phyloP scores from a whole-genome alignment of 1,284 basidiomycete genomes.

The Caloboletus firmus region DNA sequence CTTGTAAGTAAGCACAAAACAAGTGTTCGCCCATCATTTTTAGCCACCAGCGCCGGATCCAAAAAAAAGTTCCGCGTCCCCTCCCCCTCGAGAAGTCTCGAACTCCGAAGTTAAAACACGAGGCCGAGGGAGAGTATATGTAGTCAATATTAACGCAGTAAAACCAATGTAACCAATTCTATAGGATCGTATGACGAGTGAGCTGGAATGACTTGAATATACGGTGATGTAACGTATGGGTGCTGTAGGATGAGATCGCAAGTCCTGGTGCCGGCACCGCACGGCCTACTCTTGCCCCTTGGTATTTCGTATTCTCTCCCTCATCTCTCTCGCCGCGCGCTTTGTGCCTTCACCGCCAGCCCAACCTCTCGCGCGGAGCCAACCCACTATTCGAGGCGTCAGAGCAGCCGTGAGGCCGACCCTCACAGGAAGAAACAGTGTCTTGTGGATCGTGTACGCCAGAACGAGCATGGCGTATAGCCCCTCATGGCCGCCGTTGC shows the following conservation, averaged over 20 bases:
- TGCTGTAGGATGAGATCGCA: background rate
- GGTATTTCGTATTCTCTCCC: constrained; percentile 43
- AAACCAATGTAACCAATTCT: background rate
- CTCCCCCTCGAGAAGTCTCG: background rate
- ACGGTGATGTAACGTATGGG: constrained; percentile 16
- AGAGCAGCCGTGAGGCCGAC: constrained; percentile 87
- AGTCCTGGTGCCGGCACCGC: background rate
- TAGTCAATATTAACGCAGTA: background rate
- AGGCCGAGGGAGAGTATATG: background rate
- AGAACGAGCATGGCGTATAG: constrained; percentile 90
- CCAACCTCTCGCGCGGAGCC: constrained; percentile 77
- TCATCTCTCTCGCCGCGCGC: constrained; percentile 63
- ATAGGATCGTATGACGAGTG: background rate
- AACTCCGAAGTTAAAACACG: background rate
- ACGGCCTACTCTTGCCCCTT: constrained; percentile 11
- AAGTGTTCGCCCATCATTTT: constrained; percentile 10
- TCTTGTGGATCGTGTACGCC: constrained; percentile 97
- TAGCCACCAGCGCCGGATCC: background rate
- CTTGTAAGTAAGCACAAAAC: too few relatives aligned
- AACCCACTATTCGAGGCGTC: constrained; percentile 83
- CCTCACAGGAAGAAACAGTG: constrained; percentile 85
- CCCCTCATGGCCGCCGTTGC: constrained; percentile 56
- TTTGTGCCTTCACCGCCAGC: constrained; percentile 65
- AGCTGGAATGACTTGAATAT: constrained; percentile 16
- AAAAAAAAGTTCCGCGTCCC: constrained; percentile 10